Evolutionary conservation across 169 alveolate species (phyloP).

Genomic region (Blepharisma undulans): DNA sequence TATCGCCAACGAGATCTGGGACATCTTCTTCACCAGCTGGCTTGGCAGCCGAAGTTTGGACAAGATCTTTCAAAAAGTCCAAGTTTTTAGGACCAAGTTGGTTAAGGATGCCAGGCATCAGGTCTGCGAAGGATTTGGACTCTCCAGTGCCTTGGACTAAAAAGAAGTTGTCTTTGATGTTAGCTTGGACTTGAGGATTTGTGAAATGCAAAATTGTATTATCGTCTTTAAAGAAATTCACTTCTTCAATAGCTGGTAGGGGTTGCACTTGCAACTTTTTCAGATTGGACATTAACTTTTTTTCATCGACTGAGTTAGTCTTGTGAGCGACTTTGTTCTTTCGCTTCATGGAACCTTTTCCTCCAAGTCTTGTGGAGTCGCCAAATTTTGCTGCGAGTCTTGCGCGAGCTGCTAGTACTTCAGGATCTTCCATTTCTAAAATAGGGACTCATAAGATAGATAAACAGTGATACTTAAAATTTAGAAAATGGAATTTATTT

Average conservation of each 20-base stretch:
- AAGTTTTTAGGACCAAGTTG: constrained; percentile 27
- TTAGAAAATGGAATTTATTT: too few species aligned
- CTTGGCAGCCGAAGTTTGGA: background rate
- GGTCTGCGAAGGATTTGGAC: constrained; percentile 84
- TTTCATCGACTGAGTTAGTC: constrained; percentile 89
- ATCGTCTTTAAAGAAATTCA: constrained; percentile 93
- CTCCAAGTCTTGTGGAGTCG: constrained; percentile 92
- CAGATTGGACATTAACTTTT: constrained; percentile 89
- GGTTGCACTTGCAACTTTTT: constrained; percentile 93
- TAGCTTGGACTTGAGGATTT: constrained; percentile 93
- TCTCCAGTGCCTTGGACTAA: constrained; percentile 92
- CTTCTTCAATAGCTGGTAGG: constrained; percentile 95
- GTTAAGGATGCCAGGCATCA: constrained; percentile 43
- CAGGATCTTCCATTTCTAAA: constrained; percentile 81
- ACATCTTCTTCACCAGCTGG: constrained; percentile 31
- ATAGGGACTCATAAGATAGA: background rate
- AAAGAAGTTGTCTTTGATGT: constrained; percentile 94
- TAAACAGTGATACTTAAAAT: background rate
- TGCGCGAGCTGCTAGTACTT: constrained; percentile 88
- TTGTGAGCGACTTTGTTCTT: constrained; percentile 91
- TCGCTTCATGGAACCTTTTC: constrained; percentile 95
- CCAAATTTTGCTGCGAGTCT: constrained; percentile 92
- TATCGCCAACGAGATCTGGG: constrained; percentile 24
- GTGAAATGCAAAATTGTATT: constrained; percentile 91
- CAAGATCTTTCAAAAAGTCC: constrained; percentile 24